Evolutionary conservation across 805 yeast genomes (phyloP), one percentile per base, ranked within the genome.

Genomic region (Ogataea glucozyma): DNA sequence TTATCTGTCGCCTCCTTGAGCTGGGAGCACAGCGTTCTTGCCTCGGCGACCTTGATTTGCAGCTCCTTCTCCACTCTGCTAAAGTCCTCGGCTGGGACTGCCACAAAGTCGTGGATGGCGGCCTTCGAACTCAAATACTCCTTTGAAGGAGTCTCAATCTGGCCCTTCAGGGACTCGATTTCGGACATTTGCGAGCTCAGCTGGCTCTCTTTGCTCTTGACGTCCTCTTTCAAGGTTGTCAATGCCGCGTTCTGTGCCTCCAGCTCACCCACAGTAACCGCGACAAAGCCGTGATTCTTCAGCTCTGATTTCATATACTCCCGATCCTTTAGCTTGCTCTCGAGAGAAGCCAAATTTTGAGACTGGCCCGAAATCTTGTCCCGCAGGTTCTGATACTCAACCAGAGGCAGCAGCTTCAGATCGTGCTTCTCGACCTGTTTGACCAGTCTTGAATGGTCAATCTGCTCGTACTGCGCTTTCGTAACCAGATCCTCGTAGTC

Each of bases 401-500:
- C 26, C 16, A 33, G 10, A 9, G 53, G 46, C 19, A 53, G 13
- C 13, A 57, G 36, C 19, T 34, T 51, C 30, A 54, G 41, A 5
- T 53, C 50, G 13, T 46, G 43, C 1, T 52, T 43, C n/a, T 44
- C 53, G 10, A 53, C 40, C 30, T 57, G 57, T 1, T 47, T 26
- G 3, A 44, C 32, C 29, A 56, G 30, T 10, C 43, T 46, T 8
- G 42, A 27, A 19, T 53, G 54, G 30, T 51, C 51, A 23, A 53
- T 46, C 20, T 46, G 44, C 20, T 53, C 55, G 29, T 51, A 49
- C 23, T 56, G 48, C 6, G 56, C 44, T 6, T 31, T 47, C 12
- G 36, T 48, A 22, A 52, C 36, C 33, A 70, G 43, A 2, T 45
- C 49, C 3, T 56, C 54, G 38, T 58, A 65, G 20, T 49, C 49